A percentile compares a stretch with the other conserved stretches of the same genome.
These are phyloP conservation scores for Spathaspora girioi DNA, from an alignment of 805 yeast species.

Conservation along the genomic window DNA sequence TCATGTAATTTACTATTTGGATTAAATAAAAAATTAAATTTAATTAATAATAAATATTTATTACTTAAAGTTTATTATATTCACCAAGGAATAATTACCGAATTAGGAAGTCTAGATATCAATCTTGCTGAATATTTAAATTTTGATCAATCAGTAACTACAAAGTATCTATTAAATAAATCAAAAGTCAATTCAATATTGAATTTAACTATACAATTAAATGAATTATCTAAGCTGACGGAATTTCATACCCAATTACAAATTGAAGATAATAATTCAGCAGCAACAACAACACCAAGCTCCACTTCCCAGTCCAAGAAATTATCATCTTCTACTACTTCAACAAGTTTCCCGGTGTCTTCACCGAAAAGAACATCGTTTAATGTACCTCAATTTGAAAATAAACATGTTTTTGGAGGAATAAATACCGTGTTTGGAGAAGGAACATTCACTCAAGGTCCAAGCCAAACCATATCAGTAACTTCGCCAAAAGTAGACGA, in stretches of 20 bases:
- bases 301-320: neutral
- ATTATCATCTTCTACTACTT: conserved; percentile 1
- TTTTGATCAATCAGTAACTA: conserved; percentile 47
- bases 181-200: conserved; percentile 83
- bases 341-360: neutral
- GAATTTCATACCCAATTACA: conserved; percentile 43
- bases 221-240: conserved; percentile 33
- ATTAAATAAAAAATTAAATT: conserved; percentile 33
- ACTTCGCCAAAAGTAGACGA: no score
- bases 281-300: neutral
- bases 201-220: conserved; percentile 54
- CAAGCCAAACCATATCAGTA: neutral
- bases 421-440: conserved; percentile 36
- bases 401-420: conserved; percentile 47
- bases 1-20: conserved; percentile 38
- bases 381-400: conserved; percentile 39
- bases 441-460: conserved; percentile 1
- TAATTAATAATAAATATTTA: conserved; percentile 42
- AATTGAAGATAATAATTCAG: conserved; percentile 21
- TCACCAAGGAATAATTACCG: conserved; percentile 27
- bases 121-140: conserved; percentile 71
- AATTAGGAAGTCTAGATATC: conserved; percentile 63
- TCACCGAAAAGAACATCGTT: conserved; percentile 12
- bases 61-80: conserved; percentile 34
- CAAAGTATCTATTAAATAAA: conserved; percentile 67